Evolutionary conservation across 2,329 filamentous ascomycete genomes (phyloP).

Genomic region (Trichocomaceae sp.): DNA sequence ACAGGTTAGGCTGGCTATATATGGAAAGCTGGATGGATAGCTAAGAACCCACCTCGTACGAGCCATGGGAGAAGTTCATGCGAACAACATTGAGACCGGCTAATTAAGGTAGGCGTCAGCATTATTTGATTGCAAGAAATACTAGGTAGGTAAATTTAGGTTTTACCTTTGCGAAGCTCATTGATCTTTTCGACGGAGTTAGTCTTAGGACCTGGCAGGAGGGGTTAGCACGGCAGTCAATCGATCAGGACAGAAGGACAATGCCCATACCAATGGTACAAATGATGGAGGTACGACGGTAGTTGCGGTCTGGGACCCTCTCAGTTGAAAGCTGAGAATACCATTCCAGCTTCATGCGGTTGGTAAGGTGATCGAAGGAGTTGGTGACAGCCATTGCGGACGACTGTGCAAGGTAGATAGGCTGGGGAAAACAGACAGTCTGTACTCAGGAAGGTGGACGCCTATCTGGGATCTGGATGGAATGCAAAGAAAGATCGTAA

Average conservation of each 20-base stretch:
- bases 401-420: background rate
- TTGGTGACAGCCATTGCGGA: slow-evolving; percentile 13
- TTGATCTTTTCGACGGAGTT: slow-evolving; percentile 98
- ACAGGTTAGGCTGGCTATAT: slow-evolving; percentile 3
- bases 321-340: slow-evolving; percentile 79
- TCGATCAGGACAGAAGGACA: slow-evolving; percentile 1
- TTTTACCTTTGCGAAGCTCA: slow-evolving; percentile 64
- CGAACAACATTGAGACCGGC: slow-evolving; percentile 95
- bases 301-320: slow-evolving; percentile 78
- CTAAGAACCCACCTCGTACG: slow-evolving; percentile 57
- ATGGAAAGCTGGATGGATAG: background rate
- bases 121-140: background rate
- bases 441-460: slow-evolving; percentile 2
- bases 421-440: slow-evolving; percentile 1
- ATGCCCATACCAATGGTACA: slow-evolving; percentile 72
- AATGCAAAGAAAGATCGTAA: background rate
- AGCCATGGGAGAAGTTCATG: slow-evolving; percentile 98
- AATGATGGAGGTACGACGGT: slow-evolving; percentile 96
- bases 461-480: background rate
- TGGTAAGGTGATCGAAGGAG: slow-evolving; percentile 78
- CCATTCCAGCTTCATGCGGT: slow-evolving; percentile 66
- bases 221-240: slow-evolving; percentile 18
- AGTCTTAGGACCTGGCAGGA: slow-evolving; percentile 72
- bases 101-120: slow-evolving; percentile 21
- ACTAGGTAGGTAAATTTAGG: background rate